These are phyloP conservation scores for Exophiala calicioides DNA, from an alignment of 2,329 filamentous ascomycete genomes.

Conservation along the genomic window DNA sequence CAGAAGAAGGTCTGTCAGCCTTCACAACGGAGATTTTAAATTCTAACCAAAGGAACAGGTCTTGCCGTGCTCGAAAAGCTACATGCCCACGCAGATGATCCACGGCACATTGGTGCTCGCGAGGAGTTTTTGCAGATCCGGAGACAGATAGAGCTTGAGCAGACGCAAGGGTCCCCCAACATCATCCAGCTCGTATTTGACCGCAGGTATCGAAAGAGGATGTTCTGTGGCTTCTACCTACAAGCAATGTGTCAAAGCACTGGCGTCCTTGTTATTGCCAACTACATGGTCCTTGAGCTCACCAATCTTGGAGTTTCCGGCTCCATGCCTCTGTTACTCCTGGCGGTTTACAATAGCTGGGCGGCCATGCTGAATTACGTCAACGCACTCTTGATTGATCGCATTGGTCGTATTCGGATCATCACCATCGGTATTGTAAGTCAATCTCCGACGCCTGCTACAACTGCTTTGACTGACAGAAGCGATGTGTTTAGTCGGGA, in stretches of 20 bases:
- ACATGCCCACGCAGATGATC: slow-evolving; percentile 43
- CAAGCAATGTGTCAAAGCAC: slow-evolving; percentile 6
- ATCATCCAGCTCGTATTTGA: too few species aligned
- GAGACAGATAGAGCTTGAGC: slow-evolving; percentile 15
- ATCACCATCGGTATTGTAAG: slow-evolving; percentile 18
- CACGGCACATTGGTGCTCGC: slow-evolving; percentile 39
- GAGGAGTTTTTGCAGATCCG: slow-evolving; percentile 42
- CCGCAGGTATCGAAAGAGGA: slow-evolving; percentile 11
- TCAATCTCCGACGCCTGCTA: background rate
- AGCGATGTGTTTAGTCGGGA: slow-evolving; percentile 35
- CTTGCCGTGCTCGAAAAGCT: slow-evolving; percentile 43
- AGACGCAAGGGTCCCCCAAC: too few species aligned
- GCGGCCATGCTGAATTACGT: slow-evolving; percentile 7
- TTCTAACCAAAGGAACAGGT: too few species aligned
- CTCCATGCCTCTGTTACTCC: slow-evolving; percentile 45
- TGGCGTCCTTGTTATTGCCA: slow-evolving; percentile 42
- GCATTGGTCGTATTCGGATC: slow-evolving; percentile 4
- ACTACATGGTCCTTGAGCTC: slow-evolving; percentile 47
- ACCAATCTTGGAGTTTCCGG: slow-evolving; percentile 42
- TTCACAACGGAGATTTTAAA: too few species aligned
- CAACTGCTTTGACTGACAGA: background rate
- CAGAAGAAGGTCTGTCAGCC: slow-evolving; percentile 6
- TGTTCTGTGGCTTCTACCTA: slow-evolving; percentile 7
- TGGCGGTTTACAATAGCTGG: slow-evolving; percentile 40
- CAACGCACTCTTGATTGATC: slow-evolving; percentile 6